These are phyloP conservation scores for Sphaceloma murrayae DNA, from an alignment of 2,329 filamentous ascomycete genomes.

Conservation along the genomic window DNA sequence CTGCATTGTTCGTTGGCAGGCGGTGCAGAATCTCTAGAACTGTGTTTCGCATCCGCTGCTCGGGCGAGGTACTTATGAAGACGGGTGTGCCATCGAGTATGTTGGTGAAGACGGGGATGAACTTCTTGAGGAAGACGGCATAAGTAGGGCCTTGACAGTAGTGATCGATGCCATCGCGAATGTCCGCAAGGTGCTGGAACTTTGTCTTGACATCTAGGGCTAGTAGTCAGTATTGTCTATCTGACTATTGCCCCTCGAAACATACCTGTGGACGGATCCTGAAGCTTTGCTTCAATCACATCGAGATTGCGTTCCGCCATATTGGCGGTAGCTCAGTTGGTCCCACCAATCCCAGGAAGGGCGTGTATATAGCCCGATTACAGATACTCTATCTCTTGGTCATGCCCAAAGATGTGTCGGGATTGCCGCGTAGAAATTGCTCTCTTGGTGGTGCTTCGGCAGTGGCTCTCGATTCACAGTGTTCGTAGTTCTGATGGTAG, in stretches of 20 bases:
- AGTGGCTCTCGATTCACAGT: too few species aligned
- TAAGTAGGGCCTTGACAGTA: slow-evolving; percentile 74
- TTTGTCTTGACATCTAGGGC: slow-evolving; percentile 66
- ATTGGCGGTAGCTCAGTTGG: slow-evolving; percentile 6
- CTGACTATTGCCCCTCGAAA: background rate
- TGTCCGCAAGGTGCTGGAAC: slow-evolving; percentile 68
- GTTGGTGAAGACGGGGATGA: slow-evolving; percentile 81
- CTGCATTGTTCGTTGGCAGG: slow-evolving; percentile 62
- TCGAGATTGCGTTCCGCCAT: slow-evolving; percentile 38
- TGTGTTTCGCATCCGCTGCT: slow-evolving; percentile 91
- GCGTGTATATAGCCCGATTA: too few species aligned
- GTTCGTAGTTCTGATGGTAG: too few species aligned
- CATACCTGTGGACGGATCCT: slow-evolving; percentile 29
- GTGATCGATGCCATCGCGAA: slow-evolving; percentile 86
- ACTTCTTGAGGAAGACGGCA: slow-evolving; percentile 67
- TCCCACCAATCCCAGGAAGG: too few species aligned
- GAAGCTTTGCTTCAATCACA: slow-evolving; percentile 39
- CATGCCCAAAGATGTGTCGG: too few species aligned
- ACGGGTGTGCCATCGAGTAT: slow-evolving; percentile 78
- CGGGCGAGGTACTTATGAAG: slow-evolving; percentile 80
- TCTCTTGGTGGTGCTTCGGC: too few species aligned
- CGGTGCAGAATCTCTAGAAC: slow-evolving; percentile 91
- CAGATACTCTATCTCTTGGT: too few species aligned
- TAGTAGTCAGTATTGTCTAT: slow-evolving; percentile 9
- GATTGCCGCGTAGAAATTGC: too few species aligned